A percentile compares a stretch with the other conserved stretches of the same genome.
These are phyloP conservation scores for Alloteropsis angusta DNA, from an alignment of 202 grass and related monocot species.

Conservation along the genomic window DNA sequence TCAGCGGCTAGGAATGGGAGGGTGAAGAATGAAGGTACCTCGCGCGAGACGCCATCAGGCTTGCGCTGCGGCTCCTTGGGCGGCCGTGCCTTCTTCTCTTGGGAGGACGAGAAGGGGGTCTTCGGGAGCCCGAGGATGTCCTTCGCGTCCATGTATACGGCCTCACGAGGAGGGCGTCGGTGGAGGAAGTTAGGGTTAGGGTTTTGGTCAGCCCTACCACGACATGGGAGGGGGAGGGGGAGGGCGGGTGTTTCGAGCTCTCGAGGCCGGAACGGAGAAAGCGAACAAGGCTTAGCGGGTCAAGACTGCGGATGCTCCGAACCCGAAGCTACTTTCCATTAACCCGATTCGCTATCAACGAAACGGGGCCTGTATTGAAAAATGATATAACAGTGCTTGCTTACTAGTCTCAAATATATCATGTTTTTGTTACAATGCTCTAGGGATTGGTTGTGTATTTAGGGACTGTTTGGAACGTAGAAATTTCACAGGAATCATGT, in stretches of 20 bases:
- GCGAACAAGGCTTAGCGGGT: neutral
- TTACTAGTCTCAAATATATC: no score
- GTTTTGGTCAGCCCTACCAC: neutral
- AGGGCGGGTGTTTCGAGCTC: neutral
- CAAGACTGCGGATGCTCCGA: neutral
- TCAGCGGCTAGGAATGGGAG: neutral
- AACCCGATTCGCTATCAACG: neutral
- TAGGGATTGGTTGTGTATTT: no score
- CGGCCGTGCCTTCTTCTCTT: conserved; percentile 77
- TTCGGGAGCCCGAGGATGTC: conserved; percentile 92
- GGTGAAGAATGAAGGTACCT: conserved; percentile 28
- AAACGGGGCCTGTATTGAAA: no score
- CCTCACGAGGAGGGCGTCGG: neutral
- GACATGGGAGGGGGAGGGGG: conserved; percentile 11
- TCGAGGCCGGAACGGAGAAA: neutral
- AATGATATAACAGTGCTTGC: no score
- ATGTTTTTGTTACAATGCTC: no score
- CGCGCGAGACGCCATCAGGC: conserved; percentile 88
- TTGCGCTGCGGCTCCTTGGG: conserved; percentile 93
- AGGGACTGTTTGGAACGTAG: no score
- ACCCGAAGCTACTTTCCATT: neutral
- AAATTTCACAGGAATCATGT: no score
- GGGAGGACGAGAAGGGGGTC: conserved; percentile 48
- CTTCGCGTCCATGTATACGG: conserved; percentile 74
- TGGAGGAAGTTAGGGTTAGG: conserved; percentile 46